Conservation (phyloP, 2,329 filamentous ascomycete species). For the Colletotrichum limetticola region DNA sequence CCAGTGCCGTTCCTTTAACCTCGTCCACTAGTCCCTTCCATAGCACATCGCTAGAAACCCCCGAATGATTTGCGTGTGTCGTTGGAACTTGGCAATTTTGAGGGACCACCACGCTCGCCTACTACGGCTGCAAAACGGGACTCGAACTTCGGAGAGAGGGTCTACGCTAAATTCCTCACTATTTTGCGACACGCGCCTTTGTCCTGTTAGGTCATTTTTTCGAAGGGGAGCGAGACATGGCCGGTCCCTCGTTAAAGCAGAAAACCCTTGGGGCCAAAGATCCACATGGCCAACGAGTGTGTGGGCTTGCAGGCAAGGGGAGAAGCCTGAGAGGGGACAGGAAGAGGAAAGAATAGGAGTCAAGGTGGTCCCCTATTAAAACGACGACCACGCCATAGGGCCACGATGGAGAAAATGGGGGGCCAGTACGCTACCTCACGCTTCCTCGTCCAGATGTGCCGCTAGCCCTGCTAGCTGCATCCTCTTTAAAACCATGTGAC, state of each 20-base stretch:
- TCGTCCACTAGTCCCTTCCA: neutral
- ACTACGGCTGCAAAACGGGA: neutral
- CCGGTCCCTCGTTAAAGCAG: neutral
- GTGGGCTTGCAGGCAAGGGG: neutral
- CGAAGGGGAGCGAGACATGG: neutral
- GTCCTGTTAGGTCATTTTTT: constrained; percentile 22
- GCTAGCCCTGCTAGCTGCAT: constrained; percentile 33
- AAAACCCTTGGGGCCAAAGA: neutral
- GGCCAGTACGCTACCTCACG: neutral
- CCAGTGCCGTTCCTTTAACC: neutral
- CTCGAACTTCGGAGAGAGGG: neutral
- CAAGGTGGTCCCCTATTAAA: constrained; percentile 27
- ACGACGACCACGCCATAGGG: constrained; percentile 32
- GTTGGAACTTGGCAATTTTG: neutral
- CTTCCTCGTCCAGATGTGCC: constrained; percentile 16
- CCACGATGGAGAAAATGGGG: constrained; percentile 30
- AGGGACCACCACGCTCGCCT: neutral
- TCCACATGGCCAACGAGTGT: constrained; percentile 20
- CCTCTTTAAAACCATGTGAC: constrained; percentile 35
- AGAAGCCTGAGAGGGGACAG: neutral
- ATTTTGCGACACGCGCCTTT: constrained; percentile 22
- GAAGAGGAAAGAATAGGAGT: constrained; percentile 12
- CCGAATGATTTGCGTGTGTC: neutral
- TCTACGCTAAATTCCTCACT: neutral
- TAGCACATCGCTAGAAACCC: neutral